Evolutionary conservation across 495 filamentous ascomycete genomes (phyloP).

Genomic region (Penicillium simplicissimum): DNA sequence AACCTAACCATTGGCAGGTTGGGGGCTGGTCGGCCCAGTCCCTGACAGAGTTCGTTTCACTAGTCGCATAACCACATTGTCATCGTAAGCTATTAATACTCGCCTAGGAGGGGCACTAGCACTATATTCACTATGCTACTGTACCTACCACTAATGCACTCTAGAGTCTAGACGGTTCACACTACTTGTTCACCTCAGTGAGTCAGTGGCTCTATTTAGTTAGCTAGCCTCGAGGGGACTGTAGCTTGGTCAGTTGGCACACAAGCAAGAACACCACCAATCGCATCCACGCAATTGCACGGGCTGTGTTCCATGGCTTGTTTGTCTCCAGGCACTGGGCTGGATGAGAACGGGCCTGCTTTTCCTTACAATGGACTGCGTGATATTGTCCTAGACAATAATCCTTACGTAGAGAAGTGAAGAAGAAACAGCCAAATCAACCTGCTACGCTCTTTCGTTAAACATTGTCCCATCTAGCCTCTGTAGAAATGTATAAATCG

Average conservation of each 20-base stretch:
- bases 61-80: neutral
- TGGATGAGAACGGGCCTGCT: neutral
- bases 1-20: neutral
- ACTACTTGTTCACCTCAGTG: neutral
- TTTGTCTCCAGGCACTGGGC: neutral
- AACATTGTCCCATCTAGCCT: no score
- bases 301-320: conserved; percentile 16
- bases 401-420: neutral
- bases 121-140: neutral
- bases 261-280: conserved; percentile 23
- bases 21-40: neutral
- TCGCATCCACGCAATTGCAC: conserved; percentile 3
- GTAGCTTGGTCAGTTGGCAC: neutral
- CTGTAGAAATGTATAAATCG: neutral
- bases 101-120: neutral
- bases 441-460: no score
- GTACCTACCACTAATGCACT: neutral
- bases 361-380: neutral
- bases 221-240: neutral
- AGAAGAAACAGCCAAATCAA: neutral
- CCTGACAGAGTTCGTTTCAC: conserved; percentile 1
- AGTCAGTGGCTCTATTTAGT: neutral
- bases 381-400: neutral
- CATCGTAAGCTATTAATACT: neutral
- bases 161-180: neutral